phyloP scores from a whole-genome alignment of 148 eudicot genomes.

The Heliosperma pusillum region DNA sequence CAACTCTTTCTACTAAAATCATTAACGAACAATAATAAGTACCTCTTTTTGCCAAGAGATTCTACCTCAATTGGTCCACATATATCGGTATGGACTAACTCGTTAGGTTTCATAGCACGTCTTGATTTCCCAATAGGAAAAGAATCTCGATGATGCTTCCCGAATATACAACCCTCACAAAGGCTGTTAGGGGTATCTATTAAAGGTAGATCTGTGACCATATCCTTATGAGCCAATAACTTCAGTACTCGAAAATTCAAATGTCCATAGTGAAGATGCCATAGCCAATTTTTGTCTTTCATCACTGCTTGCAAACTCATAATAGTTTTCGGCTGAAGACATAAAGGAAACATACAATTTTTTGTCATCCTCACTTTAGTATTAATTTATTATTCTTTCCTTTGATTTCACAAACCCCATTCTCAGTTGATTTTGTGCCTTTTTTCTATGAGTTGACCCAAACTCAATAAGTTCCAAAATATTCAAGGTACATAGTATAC shows the following conservation, averaged over 20 bases:
- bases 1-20: too few relatives aligned
- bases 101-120: too few relatives aligned
- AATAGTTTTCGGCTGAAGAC: too few relatives aligned
- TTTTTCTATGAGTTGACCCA: conserved; percentile 13
- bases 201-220: too few relatives aligned
- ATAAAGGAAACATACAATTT: conserved; percentile 15
- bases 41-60: not conserved
- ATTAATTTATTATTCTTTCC: not conserved
- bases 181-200: too few relatives aligned
- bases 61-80: not conserved
- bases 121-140: too few relatives aligned
- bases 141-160: too few relatives aligned
- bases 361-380: conserved; percentile 9
- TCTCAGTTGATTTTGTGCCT: conserved; percentile 11
- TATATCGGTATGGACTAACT: too few relatives aligned
- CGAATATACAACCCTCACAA: too few relatives aligned
- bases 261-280: conserved; percentile 4
- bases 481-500: conserved; percentile 12
- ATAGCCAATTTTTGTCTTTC: not conserved
- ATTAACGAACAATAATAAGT: conserved; percentile 11
- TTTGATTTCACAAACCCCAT: not conserved
- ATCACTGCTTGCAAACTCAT: too few relatives aligned
- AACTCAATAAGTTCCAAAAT: conserved; percentile 20
- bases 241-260: too few relatives aligned
- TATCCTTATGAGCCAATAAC: too few relatives aligned